Evolutionary conservation across 495 filamentous ascomycete genomes (phyloP), one percentile per base, ranked within the genome.

Genomic region (Melanomma pulvis-pyrius): DNA sequence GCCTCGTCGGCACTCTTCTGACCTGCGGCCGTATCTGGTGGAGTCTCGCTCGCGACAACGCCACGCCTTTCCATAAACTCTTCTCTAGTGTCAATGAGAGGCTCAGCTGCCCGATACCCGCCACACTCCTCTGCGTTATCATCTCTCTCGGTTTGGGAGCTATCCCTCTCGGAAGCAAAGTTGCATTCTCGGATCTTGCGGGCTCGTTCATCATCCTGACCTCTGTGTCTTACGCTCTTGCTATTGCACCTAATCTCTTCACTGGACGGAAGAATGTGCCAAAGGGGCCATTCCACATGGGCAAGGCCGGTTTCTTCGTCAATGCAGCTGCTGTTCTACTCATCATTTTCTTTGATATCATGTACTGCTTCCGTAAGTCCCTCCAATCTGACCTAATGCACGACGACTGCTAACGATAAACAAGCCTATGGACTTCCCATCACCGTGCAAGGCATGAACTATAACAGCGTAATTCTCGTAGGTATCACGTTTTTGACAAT

Each of bases 1-100:
- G 85, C 65, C 79, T 82, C 21, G 76, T 90, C 53, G 91, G 89
- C n/a, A 89, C 87, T 21, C 85, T 88, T 28, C 77, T 93, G 56
- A 93, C 90, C 25, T 87, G 86, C 60, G 86, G 89, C 17, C 87
- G 92, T 22, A 88, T 86, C 8, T 86, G 89, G 73, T 96, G 91
- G 91, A 85, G 89, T 2, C 82, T 96, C 17, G 84, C 89, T 34
- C 87, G 92, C 41, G 92, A 96, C 74, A 82, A 86, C 58, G 86
- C 86, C 3, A 81, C 83, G 0, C 86, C 86, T 0, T 81, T 85
- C 62, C 74, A 79, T 2, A 46, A 61, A 9, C 71, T 81, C 60
- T 83, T 88, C 59, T 68, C 75, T 52, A 67, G 50, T 12, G 82
- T 88, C 65, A 81, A 82, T 61, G 58, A 63, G 46, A n/a, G 26